Conservation (phyloP, 1,139 yeast genomes). For the Candida sp. region DNA sequence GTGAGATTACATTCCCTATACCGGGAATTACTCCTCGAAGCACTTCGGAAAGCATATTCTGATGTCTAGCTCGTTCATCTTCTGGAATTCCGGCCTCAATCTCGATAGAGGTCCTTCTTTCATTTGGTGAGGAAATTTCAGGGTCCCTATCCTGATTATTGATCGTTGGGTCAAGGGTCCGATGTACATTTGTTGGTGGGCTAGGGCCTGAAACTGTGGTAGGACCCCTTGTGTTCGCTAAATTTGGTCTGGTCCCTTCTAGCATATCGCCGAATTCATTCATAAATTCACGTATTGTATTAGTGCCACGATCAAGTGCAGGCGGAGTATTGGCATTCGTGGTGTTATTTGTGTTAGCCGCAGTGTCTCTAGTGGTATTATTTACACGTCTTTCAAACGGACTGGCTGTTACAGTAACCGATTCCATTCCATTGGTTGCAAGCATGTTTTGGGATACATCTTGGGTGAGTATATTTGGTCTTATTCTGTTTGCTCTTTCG, state of each 20-base stretch:
- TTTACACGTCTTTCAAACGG: conserved; percentile 11
- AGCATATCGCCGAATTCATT: conserved; percentile 21
- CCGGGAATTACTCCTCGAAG: conserved; percentile 5
- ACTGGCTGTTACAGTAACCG: conserved; percentile 15
- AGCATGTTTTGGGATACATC: conserved; percentile 38
- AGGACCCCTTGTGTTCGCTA: not conserved
- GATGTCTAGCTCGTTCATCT: conserved; percentile 2
- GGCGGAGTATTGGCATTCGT: conserved; percentile 1
- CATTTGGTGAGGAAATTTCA: not conserved
- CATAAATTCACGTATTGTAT: conserved; percentile 15
- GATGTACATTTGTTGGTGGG: not conserved
- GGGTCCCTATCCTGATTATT: conserved; percentile 2
- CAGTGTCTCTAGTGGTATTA: conserved; percentile 1
- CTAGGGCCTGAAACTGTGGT: not conserved
- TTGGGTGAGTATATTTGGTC: conserved; percentile 38
- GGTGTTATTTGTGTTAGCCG: conserved; percentile 4
- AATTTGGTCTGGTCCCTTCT: conserved; percentile 10
- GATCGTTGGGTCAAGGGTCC: too few relatives aligned
- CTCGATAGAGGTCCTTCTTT: too few relatives aligned
- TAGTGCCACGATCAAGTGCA: conserved; percentile 1
- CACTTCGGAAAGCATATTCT: conserved; percentile 1
- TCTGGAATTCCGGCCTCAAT: too few relatives aligned
- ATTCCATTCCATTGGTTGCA: conserved; percentile 26
- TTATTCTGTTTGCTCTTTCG: conserved; percentile 27
- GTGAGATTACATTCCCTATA: conserved; percentile 4